A percentile compares a stretch with the other conserved stretches of the same genome.
Evolutionary conservation across 257 asterid species (phyloP).

Genomic region (Leonotis leonurus): DNA sequence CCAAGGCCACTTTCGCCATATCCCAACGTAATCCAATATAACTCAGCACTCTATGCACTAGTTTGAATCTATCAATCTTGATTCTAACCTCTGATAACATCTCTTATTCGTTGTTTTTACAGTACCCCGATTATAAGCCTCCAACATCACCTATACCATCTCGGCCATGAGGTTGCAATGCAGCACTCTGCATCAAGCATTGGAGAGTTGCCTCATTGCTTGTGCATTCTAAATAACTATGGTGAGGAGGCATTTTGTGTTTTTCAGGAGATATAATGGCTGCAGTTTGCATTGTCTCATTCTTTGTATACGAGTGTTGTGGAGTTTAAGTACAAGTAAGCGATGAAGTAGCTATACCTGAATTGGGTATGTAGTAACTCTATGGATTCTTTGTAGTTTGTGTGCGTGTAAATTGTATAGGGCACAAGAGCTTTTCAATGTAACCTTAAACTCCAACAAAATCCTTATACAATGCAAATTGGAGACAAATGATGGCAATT

Average conservation of each 20-base stretch:
- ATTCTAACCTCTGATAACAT: not conserved
- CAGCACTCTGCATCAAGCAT: not conserved
- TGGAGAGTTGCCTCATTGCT: not conserved
- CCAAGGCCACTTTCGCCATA: slow-evolving; percentile 80
- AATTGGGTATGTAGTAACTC: not conserved
- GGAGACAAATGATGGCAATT: too few relatives aligned
- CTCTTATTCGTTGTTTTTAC: slow-evolving; percentile 18
- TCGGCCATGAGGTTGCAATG: slow-evolving; percentile 40
- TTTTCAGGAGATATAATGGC: not conserved
- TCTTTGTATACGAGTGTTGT: slow-evolving; percentile 12
- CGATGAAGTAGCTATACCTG: slow-evolving; percentile 1
- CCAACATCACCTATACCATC: slow-evolving; percentile 94
- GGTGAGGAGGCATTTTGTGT: not conserved
- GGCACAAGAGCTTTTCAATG: not conserved
- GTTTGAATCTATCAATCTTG: not conserved
- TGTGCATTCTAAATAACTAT: not conserved
- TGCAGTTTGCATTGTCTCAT: slow-evolving; percentile 9
- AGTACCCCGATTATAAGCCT: slow-evolving; percentile 96
- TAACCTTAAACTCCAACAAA: too few relatives aligned
- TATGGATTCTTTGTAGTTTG: not conserved
- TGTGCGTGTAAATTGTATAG: not conserved
- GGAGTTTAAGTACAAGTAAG: not conserved
- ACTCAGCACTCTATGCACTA: too few relatives aligned
- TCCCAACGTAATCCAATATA: slow-evolving; percentile 82
- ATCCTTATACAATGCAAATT: too few relatives aligned